A percentile compares a stretch with the other conserved stretches of the same genome.
phyloP scores from a whole-genome alignment of 805 yeast species.

The Jamesozyma rosinii region DNA sequence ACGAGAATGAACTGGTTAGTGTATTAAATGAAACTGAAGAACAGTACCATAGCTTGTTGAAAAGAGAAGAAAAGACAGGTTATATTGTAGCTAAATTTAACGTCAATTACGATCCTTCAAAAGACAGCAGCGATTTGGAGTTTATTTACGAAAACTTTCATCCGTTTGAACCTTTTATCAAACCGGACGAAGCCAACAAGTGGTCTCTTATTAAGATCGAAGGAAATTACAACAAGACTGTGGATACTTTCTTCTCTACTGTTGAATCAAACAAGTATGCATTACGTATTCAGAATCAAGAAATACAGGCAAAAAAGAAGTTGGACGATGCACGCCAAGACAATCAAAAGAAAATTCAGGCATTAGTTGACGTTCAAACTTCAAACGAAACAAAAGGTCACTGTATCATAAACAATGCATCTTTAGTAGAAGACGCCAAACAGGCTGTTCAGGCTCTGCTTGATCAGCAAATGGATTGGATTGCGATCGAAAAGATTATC shows the following conservation, averaged over 20 bases:
- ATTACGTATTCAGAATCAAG: conserved; percentile 64
- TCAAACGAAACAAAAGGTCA: conserved; percentile 62
- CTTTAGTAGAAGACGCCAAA: conserved; percentile 62
- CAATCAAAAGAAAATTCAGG: conserved; percentile 58
- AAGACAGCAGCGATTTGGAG: conserved; percentile 37
- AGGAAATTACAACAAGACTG: conserved; percentile 65
- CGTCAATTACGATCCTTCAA: conserved; percentile 36
- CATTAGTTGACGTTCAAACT: conserved; percentile 53
- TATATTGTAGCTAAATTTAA: conserved; percentile 57
- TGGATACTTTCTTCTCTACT: conserved; percentile 78
- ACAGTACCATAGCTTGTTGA: conserved; percentile 34
- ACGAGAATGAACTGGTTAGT: conserved; percentile 28
- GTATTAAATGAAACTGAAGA: conserved; percentile 42
- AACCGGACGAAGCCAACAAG: conserved; percentile 23
- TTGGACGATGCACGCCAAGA: conserved; percentile 68
- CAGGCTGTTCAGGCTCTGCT: conserved; percentile 54
- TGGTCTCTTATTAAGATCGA: conserved; percentile 36
- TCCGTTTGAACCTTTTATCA: conserved; percentile 51
- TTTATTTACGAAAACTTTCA: conserved; percentile 56
- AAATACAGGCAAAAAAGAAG: conserved; percentile 64
- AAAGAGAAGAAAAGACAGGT: conserved; percentile 40
- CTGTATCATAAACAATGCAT: conserved; percentile 59
- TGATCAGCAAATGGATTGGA: conserved; percentile 91
- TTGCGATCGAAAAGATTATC: conserved; percentile 69
- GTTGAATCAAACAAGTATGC: conserved; percentile 75